A percentile compares a stretch with the other conserved stretches of the same genome.
Conservation (phyloP, 2,329 filamentous ascomycete species). For the Spiromastix sp. region DNA sequence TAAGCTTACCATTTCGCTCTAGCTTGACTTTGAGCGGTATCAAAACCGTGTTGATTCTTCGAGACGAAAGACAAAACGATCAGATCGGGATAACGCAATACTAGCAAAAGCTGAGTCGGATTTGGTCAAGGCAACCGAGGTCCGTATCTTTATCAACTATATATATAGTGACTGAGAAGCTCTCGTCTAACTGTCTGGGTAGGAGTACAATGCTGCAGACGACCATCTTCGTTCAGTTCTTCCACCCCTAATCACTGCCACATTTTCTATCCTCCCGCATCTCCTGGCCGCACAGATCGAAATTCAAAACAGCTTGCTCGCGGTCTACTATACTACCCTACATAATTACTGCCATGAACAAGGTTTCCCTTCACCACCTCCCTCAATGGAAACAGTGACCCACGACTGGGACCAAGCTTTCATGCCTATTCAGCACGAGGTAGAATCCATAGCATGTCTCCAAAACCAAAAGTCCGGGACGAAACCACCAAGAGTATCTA, state of each 20-base stretch:
- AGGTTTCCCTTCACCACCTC: conserved; percentile 60
- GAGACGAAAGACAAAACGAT: conserved; percentile 58
- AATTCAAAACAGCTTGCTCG: conserved; percentile 68
- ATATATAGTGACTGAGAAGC: background rate
- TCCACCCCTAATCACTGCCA: conserved; percentile 59
- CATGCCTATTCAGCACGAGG: conserved; percentile 52
- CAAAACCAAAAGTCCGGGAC: conserved; percentile 54
- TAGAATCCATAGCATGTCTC: conserved; percentile 56
- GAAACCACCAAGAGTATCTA: conserved; percentile 44
- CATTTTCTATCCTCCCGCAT: conserved; percentile 64
- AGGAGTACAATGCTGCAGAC: conserved; percentile 67
- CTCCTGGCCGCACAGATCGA: conserved; percentile 60
- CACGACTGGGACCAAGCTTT: conserved; percentile 55
- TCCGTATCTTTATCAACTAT: conserved; percentile 24
- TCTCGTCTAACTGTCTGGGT: conserved; percentile 10
- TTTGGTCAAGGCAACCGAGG: conserved; percentile 53
- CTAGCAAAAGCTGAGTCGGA: conserved; percentile 64
- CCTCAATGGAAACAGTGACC: conserved; percentile 62
- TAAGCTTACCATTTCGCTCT: too few relatives aligned
- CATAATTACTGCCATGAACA: conserved; percentile 62
- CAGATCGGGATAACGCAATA: conserved; percentile 61
- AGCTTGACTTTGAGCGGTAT: conserved; percentile 70
- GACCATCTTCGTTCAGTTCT: conserved; percentile 61
- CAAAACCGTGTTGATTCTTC: conserved; percentile 60
- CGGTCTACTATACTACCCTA: conserved; percentile 65